phyloP scores from a whole-genome alignment of 257 asterid genomes.

The Linderniella brevidens region DNA sequence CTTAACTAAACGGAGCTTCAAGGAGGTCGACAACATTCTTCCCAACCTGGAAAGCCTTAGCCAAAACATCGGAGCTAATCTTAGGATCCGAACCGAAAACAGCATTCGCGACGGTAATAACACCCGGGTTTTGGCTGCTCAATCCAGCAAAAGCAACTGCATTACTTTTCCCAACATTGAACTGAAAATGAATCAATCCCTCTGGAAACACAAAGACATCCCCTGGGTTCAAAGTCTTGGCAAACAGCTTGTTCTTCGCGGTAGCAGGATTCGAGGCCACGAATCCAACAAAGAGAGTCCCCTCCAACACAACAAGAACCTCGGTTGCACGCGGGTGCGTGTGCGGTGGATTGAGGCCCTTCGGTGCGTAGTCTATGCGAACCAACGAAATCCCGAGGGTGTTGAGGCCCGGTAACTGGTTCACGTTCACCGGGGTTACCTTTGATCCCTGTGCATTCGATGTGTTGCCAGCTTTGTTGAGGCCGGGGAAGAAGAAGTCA shows the following conservation, averaged over 20 bases:
- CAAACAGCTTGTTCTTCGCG: constrained; percentile 16
- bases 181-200: constrained; percentile 18
- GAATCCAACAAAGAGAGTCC: constrained; percentile 16
- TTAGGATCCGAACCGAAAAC: constrained; percentile 20
- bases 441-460: constrained; percentile 14
- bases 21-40: constrained; percentile 8
- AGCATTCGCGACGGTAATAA: constrained; percentile 17
- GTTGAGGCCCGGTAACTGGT: constrained; percentile 21
- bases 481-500: constrained; percentile 16
- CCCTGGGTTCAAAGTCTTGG: constrained; percentile 8
- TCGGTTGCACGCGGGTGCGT: constrained; percentile 25
- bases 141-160: constrained; percentile 14
- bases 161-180: constrained; percentile 12
- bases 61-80: constrained; percentile 10
- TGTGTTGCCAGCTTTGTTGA: constrained; percentile 12
- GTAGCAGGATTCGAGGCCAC: constrained; percentile 18
- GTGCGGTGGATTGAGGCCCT: constrained; percentile 20
- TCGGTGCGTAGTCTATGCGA: constrained; percentile 13
- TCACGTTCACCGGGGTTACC: constrained; percentile 11
- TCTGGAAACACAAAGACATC: constrained; percentile 19
- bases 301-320: constrained; percentile 16
- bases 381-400: constrained; percentile 18
- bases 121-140: constrained; percentile 22
- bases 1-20: constrained; percentile 6
- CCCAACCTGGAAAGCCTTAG: constrained; percentile 13